Percentiles rank a stretch among this genome's conserved stretches.
Evolutionary conservation across 805 yeast genomes (phyloP).

Genomic region (Priceomyces fermenticarens): DNA sequence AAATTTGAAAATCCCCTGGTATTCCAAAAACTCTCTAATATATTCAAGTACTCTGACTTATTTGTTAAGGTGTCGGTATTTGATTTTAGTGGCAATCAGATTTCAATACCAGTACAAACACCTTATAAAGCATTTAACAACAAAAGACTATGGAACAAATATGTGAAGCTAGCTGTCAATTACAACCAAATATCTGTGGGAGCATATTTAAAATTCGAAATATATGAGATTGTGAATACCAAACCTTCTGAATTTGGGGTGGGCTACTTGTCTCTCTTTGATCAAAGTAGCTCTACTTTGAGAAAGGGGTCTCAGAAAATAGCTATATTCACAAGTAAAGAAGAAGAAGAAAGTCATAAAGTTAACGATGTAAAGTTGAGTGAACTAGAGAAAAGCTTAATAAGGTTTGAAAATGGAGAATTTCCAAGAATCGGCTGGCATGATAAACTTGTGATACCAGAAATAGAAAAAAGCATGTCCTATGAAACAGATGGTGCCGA

Average conservation of each 20-base stretch:
- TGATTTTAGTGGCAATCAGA: constrained; percentile 25
- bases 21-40: constrained; percentile 30
- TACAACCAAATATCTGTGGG: constrained; percentile 68
- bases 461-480: constrained; percentile 36
- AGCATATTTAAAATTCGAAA: constrained; percentile 54
- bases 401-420: constrained; percentile 68
- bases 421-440: constrained; percentile 65
- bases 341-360: constrained; percentile 18
- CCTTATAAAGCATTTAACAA: constrained; percentile 31
- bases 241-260: constrained; percentile 54
- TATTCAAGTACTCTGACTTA: constrained; percentile 33
- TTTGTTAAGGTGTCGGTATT: constrained; percentile 28
- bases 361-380: constrained; percentile 9
- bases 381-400: constrained; percentile 50
- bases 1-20: constrained; percentile 34
- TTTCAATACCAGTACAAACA: constrained; percentile 33
- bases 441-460: constrained; percentile 60
- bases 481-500: constrained; percentile 1
- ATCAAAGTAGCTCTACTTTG: constrained; percentile 49
- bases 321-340: constrained; percentile 18
- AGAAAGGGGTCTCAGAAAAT: constrained; percentile 68
- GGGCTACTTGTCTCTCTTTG: constrained; percentile 59
- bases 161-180: constrained; percentile 69
- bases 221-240: constrained; percentile 69
- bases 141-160: constrained; percentile 62